These are phyloP conservation scores for Termitomyces sp. DNA, from an alignment of 768 basidiomycete genomes.

Conservation along the genomic window DNA sequence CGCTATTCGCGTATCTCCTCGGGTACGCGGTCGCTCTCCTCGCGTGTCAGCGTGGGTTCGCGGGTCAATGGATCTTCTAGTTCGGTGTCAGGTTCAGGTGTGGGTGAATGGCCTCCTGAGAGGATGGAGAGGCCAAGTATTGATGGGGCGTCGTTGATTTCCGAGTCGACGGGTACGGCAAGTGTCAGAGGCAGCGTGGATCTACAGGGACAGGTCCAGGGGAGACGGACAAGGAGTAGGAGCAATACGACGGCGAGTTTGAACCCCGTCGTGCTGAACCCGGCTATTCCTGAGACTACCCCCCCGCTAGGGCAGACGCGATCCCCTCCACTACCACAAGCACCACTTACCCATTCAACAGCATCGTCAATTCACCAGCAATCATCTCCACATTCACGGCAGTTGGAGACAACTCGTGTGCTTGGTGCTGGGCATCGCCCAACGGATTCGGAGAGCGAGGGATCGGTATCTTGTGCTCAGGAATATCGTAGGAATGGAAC, in stretches of 20 bases:
- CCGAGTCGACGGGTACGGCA: not conserved
- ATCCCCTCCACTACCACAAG: not conserved
- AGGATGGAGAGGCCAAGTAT: slow-evolving; percentile 1
- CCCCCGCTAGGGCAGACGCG: not conserved
- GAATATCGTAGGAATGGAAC: not conserved
- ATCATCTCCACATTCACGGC: not conserved
- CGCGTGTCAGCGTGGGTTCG: slow-evolving; percentile 4
- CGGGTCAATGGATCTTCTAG: slow-evolving; percentile 7
- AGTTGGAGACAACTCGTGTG: not conserved
- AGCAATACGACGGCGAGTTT: slow-evolving; percentile 17
- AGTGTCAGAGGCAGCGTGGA: slow-evolving; percentile 8
- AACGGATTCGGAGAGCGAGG: slow-evolving; percentile 5
- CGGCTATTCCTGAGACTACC: not conserved
- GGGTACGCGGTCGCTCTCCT: slow-evolving; percentile 27
- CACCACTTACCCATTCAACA: not conserved
- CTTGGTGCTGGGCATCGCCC: not conserved
- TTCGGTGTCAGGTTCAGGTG: not conserved
- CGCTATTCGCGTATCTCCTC: slow-evolving; percentile 65
- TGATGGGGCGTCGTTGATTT: not conserved
- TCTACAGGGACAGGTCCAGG: not conserved
- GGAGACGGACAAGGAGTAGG: slow-evolving; percentile 4
- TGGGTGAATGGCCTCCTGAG: slow-evolving; percentile 7
- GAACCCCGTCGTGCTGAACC: slow-evolving; percentile 5
- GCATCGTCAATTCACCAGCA: not conserved
- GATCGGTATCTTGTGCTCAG: not conserved